These are phyloP conservation scores for Cryptococcus hybrid DNA, from an alignment of 1,284 basidiomycete genomes.

Conservation along the genomic window DNA sequence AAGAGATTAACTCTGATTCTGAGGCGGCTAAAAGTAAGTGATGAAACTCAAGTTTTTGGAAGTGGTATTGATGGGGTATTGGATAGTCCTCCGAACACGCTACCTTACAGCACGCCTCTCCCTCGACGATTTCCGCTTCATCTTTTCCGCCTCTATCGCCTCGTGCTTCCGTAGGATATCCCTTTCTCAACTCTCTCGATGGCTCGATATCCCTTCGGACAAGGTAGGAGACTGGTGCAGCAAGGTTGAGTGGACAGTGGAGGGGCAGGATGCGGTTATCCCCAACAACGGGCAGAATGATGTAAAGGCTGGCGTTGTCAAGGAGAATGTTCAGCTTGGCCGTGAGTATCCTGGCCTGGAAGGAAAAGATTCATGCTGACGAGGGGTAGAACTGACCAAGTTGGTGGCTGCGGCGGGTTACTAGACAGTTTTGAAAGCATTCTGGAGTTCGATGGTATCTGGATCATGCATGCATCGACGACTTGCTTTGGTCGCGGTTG, in stretches of 20 bases:
- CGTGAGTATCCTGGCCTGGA: slow-evolving; percentile 58
- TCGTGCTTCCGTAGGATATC: slow-evolving; percentile 35
- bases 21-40: slow-evolving; percentile 35
- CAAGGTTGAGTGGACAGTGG: slow-evolving; percentile 69
- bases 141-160: slow-evolving; percentile 45
- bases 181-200: slow-evolving; percentile 33
- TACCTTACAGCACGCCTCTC: slow-evolving; percentile 42
- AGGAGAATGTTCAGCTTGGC: slow-evolving; percentile 82
- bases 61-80: not conserved
- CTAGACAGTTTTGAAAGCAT: slow-evolving; percentile 13
- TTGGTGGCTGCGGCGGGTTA: slow-evolving; percentile 60
- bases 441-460: too few species aligned
- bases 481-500: too few species aligned
- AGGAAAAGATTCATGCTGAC: not conserved
- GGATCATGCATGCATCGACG: too few species aligned
- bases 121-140: slow-evolving; percentile 32
- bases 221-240: slow-evolving; percentile 64
- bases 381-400: slow-evolving; percentile 70
- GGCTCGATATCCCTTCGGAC: slow-evolving; percentile 42
- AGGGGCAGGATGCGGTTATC: slow-evolving; percentile 65
- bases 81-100: slow-evolving; percentile 36
- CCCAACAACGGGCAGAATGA: slow-evolving; percentile 92
- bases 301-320: slow-evolving; percentile 89
- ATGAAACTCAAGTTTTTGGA: not conserved
- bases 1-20: slow-evolving; percentile 62